phyloP scores from a whole-genome alignment of 768 basidiomycete genomes.

The Cyclocybe aegerita region DNA sequence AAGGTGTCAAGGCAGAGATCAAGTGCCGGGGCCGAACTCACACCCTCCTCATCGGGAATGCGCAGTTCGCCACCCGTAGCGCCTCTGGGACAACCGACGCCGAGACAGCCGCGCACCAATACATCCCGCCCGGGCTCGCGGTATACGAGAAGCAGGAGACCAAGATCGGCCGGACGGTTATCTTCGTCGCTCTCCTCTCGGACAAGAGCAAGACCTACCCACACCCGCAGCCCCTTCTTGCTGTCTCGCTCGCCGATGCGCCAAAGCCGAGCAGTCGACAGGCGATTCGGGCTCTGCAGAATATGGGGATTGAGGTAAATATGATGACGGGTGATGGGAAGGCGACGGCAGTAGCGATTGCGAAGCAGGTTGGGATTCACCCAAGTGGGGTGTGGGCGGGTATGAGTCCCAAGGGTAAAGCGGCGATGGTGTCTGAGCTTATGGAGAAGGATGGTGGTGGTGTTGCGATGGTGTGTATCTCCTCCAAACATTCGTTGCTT shows the following conservation, averaged over 20 bases:
- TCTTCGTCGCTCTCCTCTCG: constrained; percentile 73
- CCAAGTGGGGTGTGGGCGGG: constrained; percentile 84
- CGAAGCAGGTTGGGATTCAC: constrained; percentile 84
- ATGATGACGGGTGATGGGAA: constrained; percentile 95
- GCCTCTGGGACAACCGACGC: constrained; percentile 30
- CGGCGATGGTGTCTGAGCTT: constrained; percentile 76
- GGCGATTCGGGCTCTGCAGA: constrained; percentile 77
- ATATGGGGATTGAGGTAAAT: constrained; percentile 90
- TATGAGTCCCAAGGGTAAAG: constrained; percentile 97
- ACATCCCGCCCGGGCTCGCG: constrained; percentile 58
- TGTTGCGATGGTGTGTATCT: constrained; percentile 81
- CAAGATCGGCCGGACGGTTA: constrained; percentile 74
- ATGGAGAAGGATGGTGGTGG: constrained; percentile 70
- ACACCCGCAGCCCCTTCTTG: constrained; percentile 63
- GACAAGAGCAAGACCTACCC: constrained; percentile 26
- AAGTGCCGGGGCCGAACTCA: constrained; percentile 49
- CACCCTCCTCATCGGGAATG: constrained; percentile 74
- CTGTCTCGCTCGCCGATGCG: constrained; percentile 82
- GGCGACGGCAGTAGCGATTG: constrained; percentile 84
- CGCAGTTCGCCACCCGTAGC: constrained; percentile 63
- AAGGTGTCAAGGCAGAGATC: constrained; percentile 78
- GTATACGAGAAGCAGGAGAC: constrained; percentile 74
- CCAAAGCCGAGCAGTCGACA: constrained; percentile 84
- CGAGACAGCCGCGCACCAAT: constrained; percentile 18
- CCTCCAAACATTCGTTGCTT: neutral